These are phyloP conservation scores for Thalassia testudinum DNA, from an alignment of 116 monocot species.

Conservation along the genomic window DNA sequence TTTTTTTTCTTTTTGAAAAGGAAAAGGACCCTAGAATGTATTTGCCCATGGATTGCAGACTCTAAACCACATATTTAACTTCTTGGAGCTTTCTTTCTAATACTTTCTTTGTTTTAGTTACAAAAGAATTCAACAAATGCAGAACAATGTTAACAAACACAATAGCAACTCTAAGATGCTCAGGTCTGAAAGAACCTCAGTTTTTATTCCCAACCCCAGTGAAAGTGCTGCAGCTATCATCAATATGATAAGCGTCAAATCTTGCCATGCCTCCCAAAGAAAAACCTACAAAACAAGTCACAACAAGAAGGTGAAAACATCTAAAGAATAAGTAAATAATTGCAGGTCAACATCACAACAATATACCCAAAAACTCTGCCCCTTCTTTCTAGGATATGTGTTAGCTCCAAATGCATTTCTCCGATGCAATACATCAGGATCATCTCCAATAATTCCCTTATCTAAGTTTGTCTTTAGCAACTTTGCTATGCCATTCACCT, in stretches of 20 bases:
- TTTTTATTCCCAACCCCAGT: constrained; percentile 70
- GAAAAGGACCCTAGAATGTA: no score
- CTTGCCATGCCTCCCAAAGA: constrained; percentile 89
- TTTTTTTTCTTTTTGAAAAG: no score
- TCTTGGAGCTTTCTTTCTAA: no score
- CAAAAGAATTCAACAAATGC: no score
- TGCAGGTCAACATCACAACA: neutral
- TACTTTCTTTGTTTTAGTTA: no score
- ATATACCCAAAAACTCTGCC: constrained; percentile 50
- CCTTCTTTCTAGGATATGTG: constrained; percentile 67
- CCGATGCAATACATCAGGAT: constrained; percentile 38
- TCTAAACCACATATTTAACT: no score
- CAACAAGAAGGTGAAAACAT: neutral
- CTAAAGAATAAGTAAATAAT: neutral
- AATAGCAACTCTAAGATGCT: no score
- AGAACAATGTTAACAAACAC: no score
- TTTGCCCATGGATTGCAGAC: no score
- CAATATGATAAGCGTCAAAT: constrained; percentile 73
- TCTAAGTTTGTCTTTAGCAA: constrained; percentile 57
- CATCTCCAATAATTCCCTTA: constrained; percentile 53
- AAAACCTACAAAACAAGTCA: constrained; percentile 35
- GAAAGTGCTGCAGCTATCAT: constrained; percentile 77
- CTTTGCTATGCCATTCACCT: constrained; percentile 64
- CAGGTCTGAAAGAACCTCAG: constrained; percentile 34
- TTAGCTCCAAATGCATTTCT: constrained; percentile 45